Conservation (phyloP, 2,329 filamentous ascomycete species). For the Arthroderma uncinatum region DNA sequence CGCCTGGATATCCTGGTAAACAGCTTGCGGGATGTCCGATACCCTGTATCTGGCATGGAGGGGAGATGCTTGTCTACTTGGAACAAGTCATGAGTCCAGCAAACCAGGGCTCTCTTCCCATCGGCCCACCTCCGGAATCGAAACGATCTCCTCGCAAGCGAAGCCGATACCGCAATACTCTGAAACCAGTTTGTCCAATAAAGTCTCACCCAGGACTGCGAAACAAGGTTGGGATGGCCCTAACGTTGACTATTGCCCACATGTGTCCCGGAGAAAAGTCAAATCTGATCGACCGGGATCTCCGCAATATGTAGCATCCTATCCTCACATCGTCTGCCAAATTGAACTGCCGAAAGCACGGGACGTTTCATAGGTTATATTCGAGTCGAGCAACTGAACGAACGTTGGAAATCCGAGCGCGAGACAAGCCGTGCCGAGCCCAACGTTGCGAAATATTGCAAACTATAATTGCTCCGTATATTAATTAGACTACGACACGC, state of each 20-base stretch:
- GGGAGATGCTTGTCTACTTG: not conserved
- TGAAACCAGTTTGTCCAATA: not conserved
- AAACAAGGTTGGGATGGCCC: constrained; percentile 2
- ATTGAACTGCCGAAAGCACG: constrained; percentile 1
- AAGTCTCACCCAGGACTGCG: not conserved
- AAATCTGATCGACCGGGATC: constrained; percentile 3
- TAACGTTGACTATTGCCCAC: not conserved
- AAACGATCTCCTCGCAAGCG: not conserved
- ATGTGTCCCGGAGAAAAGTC: constrained; percentile 3
- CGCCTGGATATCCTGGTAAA: not conserved
- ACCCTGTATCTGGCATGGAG: not conserved
- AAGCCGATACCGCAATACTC: not conserved
- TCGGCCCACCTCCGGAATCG: not conserved
- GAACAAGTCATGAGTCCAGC: constrained; percentile 2
- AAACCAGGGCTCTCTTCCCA: not conserved
- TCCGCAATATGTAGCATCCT: not conserved
- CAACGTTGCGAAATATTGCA: not conserved
- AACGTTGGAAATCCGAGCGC: not conserved
- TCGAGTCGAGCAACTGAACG: not conserved
- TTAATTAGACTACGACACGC: constrained; percentile 4
- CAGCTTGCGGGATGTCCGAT: not conserved
- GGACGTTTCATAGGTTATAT: not conserved
- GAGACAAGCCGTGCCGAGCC: not conserved
- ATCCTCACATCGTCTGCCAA: not conserved
- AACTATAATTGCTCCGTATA: not conserved